Base-by-base conservation (phyloP, 257 asterid species). In the Anisodus acutangulus region DNA sequence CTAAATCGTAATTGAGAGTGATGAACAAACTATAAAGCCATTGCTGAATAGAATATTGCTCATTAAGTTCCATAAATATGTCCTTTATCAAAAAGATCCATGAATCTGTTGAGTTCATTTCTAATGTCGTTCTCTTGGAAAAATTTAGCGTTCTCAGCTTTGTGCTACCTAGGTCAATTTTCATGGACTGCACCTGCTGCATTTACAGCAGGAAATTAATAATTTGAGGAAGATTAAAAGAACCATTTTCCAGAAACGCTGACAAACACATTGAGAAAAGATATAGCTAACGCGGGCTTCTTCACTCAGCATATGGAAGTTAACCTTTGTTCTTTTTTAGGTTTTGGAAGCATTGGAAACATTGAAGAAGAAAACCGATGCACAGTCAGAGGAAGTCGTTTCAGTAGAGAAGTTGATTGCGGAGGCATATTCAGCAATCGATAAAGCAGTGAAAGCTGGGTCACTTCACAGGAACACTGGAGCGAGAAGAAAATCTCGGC, bases 401-500 rank as follows among this genome's bases (percentile, higher is more conserved):
- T 83, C 91, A 1, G 80, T 96, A 22, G 99, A 96, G 86, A 93
- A 91, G 89, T 83, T 93, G 80, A 96, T 96, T 31, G 99, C 93
- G 0, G 98, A 96, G 84, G 99, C 99, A 17, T 96, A 94, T 89
- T 96, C 99, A 0, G 90, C 86, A 9, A 96, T 96, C 5, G 99
- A 96, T 82, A 96, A 91, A 89, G 98, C 99, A 5, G 93, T 96
- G 60, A 94, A 88, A 81, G 91, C 47, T 2, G 97, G 99, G 82
- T 79, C 97, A 0, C 93, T 96, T 78, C 99, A 96, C 88, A 91
- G 94, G 53, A 96, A 96, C 72, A 96, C 98, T 0, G 99, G 99
- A n/a, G 99, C 98, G 0, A 88, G 98, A 92, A 96, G 99, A 86
- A 94, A 96, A 85, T 96, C 99, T 58, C 90, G 99, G 12, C 98